Evolutionary conservation across 768 basidiomycete genomes (phyloP), one percentile per base, ranked within the genome.

Genomic region (Podaxis carcinomalis): DNA sequence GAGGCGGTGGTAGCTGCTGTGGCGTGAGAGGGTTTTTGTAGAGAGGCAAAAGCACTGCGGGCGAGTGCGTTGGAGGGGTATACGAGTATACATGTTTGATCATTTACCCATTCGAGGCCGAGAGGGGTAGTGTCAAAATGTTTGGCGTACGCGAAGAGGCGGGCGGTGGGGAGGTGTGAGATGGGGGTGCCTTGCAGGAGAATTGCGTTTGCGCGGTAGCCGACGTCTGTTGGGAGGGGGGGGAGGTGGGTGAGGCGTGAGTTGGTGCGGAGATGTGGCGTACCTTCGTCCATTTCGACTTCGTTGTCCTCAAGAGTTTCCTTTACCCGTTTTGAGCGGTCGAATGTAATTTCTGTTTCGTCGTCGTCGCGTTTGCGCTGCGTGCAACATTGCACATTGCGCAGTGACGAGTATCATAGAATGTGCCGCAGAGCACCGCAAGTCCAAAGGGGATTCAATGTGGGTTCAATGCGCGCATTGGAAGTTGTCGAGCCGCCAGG

Each of bases 21-120:
- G 32, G 32, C 32, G 7, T 1, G 32, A 32, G 42, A 44, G 42
- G 42, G 9, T 19, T 44, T 44, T 16, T 7, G 42, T 7, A 44
- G 42, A 7, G 42, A 44, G n/a, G 32, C 7, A 9, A 44, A 44
- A 9, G 42, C 42, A 14, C n/a, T 44, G 25, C 81, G 79, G 11
- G 90, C 90, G 11, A 77, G 71, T 39, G 74, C 62, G 54, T 79
- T 83, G 40, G 83, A 79, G 5, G 80, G 73, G 68, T 92, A 94
- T 46, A 94, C 88, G 54, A 93, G 76, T 3, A 94, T 81, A 66
- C 90, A 93, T 25, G 89, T 92, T 23, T 77, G 87, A 73, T 94
- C 92, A 70, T 92, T 86, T 19, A 94, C 81, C 92, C 92, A 94
- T 74, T 94, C 92, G 6, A 94, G 75, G 6, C 82, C 92, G 63